Conservation (phyloP, 2,329 filamentous ascomycete species). For the Pestalotiopsis sp. region DNA sequence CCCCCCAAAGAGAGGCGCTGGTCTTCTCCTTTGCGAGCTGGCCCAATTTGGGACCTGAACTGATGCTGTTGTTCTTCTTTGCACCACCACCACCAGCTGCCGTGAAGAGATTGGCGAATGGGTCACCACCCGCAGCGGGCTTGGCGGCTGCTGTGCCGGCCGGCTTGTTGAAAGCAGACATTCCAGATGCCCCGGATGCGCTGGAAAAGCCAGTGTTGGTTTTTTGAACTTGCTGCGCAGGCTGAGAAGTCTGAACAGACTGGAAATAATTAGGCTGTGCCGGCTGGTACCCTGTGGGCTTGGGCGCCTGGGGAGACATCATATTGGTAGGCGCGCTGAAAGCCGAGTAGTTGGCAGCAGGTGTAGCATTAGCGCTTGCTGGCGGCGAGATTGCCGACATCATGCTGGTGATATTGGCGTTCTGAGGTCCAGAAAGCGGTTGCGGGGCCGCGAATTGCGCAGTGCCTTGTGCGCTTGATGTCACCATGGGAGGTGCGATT, state of each 20-base stretch:
- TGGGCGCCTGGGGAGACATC: conserved; percentile 43
- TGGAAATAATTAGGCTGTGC: conserved; percentile 93
- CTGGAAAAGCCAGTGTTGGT: conserved; percentile 21
- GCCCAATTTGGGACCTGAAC: conserved; percentile 77
- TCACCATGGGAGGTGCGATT: conserved; percentile 48
- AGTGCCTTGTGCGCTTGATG: conserved; percentile 53
- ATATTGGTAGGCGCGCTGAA: conserved; percentile 52
- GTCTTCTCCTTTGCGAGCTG: conserved; percentile 99
- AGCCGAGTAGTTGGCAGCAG: conserved; percentile 64
- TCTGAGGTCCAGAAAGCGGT: conserved; percentile 80
- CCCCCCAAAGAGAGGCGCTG: conserved; percentile 90
- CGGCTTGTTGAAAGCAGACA: conserved; percentile 45
- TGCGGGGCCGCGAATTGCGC: conserved; percentile 79
- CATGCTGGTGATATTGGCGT: conserved; percentile 77
- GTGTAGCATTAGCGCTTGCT: conserved; percentile 54
- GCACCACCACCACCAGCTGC: conserved; percentile 70
- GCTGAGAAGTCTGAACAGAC: conserved; percentile 76
- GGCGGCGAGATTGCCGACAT: conserved; percentile 81
- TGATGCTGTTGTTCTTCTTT: conserved; percentile 67
- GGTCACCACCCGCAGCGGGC: conserved; percentile 69
- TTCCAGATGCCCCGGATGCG: conserved; percentile 12
- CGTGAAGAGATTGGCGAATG: conserved; percentile 86
- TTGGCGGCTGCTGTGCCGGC: conserved; percentile 48
- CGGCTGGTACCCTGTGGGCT: conserved; percentile 70
- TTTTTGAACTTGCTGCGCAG: conserved; percentile 34